A percentile compares a stretch with the other conserved stretches of the same genome.
Evolutionary conservation across 2,329 filamentous ascomycete genomes (phyloP).

Genomic region (Penicillium sp.): DNA sequence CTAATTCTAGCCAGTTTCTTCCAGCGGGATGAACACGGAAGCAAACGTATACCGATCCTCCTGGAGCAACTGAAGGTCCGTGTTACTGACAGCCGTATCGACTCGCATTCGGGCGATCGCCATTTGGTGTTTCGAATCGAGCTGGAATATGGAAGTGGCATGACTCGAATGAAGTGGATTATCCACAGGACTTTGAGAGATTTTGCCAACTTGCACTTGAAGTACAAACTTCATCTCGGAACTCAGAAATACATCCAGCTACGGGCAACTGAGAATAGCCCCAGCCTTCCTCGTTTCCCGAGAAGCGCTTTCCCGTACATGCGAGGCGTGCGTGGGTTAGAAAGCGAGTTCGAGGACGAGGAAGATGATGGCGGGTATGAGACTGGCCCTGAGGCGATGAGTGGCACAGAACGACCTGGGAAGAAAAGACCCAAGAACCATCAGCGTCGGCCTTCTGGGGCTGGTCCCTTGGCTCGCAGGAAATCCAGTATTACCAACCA

Average conservation of each 20-base stretch:
- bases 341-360: slow-evolving; percentile 72
- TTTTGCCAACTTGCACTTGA: slow-evolving; percentile 85
- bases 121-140: slow-evolving; percentile 89
- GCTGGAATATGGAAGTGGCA: slow-evolving; percentile 90
- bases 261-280: slow-evolving; percentile 61
- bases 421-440: slow-evolving; percentile 45
- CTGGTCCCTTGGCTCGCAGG: slow-evolving; percentile 48
- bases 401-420: slow-evolving; percentile 59
- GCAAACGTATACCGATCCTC: slow-evolving; percentile 88
- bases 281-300: slow-evolving; percentile 85
- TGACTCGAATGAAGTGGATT: slow-evolving; percentile 95
- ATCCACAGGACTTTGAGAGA: slow-evolving; percentile 82
- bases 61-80: slow-evolving; percentile 89
- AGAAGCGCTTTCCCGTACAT: slow-evolving; percentile 85
- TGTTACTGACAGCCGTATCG: slow-evolving; percentile 73
- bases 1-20: slow-evolving; percentile 97
- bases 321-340: slow-evolving; percentile 70
- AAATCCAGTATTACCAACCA: slow-evolving; percentile 51
- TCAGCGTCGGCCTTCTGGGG: slow-evolving; percentile 50
- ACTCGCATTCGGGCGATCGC: slow-evolving; percentile 53
- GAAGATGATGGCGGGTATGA: slow-evolving; percentile 48
- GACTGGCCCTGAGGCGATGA: slow-evolving; percentile 59
- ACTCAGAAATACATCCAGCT: slow-evolving; percentile 77
- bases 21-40: slow-evolving; percentile 91
- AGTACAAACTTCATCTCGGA: slow-evolving; percentile 81